A percentile compares a stretch with the other conserved stretches of the same genome.
Evolutionary conservation across 176 grass and related monocot genomes (phyloP).

Genomic region (Sorghum bicolor): DNA sequence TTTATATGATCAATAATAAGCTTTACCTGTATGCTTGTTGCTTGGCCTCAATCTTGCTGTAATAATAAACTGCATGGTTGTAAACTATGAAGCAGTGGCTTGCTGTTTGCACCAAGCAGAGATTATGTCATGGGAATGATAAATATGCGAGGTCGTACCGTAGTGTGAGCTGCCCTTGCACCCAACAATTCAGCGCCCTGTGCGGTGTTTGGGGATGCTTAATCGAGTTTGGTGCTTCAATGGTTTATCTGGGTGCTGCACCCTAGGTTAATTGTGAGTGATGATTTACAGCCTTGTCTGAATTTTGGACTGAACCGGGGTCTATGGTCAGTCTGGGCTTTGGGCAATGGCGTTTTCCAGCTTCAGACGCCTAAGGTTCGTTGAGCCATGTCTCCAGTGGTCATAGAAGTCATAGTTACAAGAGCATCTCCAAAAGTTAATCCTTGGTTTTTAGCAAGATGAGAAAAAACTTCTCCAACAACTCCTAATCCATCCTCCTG

Average conservation of each 20-base stretch:
- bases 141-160: neutral
- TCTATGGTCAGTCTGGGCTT: too few species aligned
- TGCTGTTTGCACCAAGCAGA: neutral
- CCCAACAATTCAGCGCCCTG: neutral
- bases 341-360: neutral
- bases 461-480: too few species aligned
- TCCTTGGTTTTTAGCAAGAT: too few species aligned
- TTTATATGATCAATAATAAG: constrained; percentile 26
- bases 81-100: neutral
- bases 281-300: too few species aligned
- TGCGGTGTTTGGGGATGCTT: neutral
- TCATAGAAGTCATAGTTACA: too few species aligned
- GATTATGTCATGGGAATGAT: neutral
- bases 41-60: neutral
- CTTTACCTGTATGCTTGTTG: neutral
- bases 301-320: too few species aligned
- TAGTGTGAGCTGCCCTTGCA: neutral
- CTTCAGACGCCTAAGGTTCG: too few species aligned
- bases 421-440: too few species aligned
- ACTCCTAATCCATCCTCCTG: too few species aligned
- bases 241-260: neutral
- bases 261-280: neutral
- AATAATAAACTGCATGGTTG: neutral
- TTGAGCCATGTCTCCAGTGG: too few species aligned
- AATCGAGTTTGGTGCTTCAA: neutral